Conservation (phyloP, 2,329 filamentous ascomycete species). For the Talaromyces atroroseus region DNA sequence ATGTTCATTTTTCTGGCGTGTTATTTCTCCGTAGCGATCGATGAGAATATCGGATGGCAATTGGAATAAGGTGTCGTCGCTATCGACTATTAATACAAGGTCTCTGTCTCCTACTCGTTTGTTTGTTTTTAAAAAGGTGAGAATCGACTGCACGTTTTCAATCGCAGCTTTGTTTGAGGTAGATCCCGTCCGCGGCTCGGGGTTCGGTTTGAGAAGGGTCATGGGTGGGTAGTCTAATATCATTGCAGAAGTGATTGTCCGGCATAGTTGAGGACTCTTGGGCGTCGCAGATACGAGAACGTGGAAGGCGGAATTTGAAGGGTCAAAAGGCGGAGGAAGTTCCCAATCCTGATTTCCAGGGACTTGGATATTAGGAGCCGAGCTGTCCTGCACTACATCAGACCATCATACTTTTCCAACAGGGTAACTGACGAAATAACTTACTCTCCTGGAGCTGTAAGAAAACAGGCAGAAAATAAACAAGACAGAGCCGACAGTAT, state of each 20-base stretch:
- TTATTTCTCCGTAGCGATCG: slow-evolving; percentile 54
- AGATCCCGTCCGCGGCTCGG: slow-evolving; percentile 19
- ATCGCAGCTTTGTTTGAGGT: slow-evolving; percentile 40
- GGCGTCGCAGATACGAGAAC: slow-evolving; percentile 49
- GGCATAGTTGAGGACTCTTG: slow-evolving; percentile 51
- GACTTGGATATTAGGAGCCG: background rate
- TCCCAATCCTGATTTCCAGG: slow-evolving; percentile 21
- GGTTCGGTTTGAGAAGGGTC: slow-evolving; percentile 46
- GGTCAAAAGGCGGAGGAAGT: slow-evolving; percentile 27
- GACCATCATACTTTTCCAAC: background rate
- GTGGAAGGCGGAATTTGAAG: slow-evolving; percentile 45
- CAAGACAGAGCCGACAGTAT: background rate
- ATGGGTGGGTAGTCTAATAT: slow-evolving; percentile 56
- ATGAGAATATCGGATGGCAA: slow-evolving; percentile 59
- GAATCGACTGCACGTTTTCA: slow-evolving; percentile 41
- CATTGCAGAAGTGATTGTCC: slow-evolving; percentile 52
- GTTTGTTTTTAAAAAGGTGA: slow-evolving; percentile 45
- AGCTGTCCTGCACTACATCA: background rate
- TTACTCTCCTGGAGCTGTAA: background rate
- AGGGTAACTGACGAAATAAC: background rate
- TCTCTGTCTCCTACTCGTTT: slow-evolving; percentile 53
- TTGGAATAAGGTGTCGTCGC: slow-evolving; percentile 61
- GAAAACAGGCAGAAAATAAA: slow-evolving; percentile 1
- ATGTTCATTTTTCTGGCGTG: slow-evolving; percentile 49
- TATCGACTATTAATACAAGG: slow-evolving; percentile 59